phyloP scores from a whole-genome alignment of 1,284 basidiomycete genomes.

The Cryptococcus depauperatus region DNA sequence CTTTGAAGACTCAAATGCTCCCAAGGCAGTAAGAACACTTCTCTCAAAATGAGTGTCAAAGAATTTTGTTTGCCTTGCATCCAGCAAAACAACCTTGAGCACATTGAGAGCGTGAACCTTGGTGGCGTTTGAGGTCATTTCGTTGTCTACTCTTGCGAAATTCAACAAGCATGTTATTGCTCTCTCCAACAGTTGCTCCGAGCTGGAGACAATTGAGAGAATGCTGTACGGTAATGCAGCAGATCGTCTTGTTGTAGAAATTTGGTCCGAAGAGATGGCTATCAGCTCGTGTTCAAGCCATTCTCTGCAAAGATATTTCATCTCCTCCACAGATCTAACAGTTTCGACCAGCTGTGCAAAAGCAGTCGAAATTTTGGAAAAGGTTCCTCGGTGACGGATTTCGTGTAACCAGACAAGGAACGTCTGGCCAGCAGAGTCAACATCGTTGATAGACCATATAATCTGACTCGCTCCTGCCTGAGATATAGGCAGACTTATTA shows the following conservation, averaged over 20 bases:
- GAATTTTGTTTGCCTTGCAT: constrained; percentile 34
- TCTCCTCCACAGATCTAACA: constrained; percentile 13
- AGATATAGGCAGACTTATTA: constrained; percentile 22
- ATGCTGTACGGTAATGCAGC: constrained; percentile 41
- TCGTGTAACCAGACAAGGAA: constrained; percentile 43
- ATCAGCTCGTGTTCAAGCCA: constrained; percentile 40
- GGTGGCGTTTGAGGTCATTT: constrained; percentile 28
- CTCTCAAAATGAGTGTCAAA: constrained; percentile 36
- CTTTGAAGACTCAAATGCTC: constrained; percentile 39
- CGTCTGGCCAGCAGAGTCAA: constrained; percentile 25
- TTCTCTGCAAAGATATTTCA: constrained; percentile 18
- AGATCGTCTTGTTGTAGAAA: constrained; percentile 42
- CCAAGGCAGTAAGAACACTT: constrained; percentile 35
- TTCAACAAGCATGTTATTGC: constrained; percentile 25
- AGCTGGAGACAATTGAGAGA: constrained; percentile 32
- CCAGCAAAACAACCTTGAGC: constrained; percentile 42
- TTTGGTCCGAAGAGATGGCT: constrained; percentile 30
- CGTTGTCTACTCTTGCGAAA: constrained; percentile 26
- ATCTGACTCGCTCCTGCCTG: constrained; percentile 7
- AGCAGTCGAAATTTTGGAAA: constrained; percentile 36
- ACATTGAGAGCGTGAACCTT: constrained; percentile 45
- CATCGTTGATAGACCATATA: constrained; percentile 29
- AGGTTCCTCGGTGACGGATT: constrained; percentile 44
- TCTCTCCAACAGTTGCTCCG: constrained; percentile 27
- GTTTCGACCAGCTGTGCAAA: constrained; percentile 33